Conservation (phyloP, 1,284 basidiomycete species). For the Anthracocystis setariae region DNA sequence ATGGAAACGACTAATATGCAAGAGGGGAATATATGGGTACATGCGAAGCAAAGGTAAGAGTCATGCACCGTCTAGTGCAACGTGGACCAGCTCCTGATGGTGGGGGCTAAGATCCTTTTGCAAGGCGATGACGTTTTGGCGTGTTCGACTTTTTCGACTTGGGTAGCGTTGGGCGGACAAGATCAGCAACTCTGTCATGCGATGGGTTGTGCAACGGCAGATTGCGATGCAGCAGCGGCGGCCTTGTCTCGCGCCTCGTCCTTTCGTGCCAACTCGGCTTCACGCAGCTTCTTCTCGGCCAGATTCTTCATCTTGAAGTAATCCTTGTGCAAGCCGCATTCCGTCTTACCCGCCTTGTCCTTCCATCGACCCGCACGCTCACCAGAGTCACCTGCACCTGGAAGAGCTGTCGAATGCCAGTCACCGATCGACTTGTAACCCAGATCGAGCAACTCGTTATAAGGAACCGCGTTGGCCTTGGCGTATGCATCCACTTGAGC, state of each 20-base stretch:
- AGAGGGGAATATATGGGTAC: constrained; percentile 25
- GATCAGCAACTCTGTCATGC: background rate
- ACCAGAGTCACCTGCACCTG: constrained; percentile 71
- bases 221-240: constrained; percentile 10
- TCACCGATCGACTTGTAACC: constrained; percentile 96
- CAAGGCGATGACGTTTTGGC: too few relatives aligned
- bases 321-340: constrained; percentile 85
- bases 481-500: constrained; percentile 86
- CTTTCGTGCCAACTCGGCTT: constrained; percentile 59
- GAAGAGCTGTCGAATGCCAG: constrained; percentile 87
- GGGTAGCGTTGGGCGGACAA: too few relatives aligned
- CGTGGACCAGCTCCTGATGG: background rate
- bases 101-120: constrained; percentile 10
- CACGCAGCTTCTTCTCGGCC: constrained; percentile 61
- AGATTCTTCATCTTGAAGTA: constrained; percentile 65
- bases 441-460: constrained; percentile 86
- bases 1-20: constrained; percentile 8
- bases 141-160: background rate
- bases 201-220: constrained; percentile 3
- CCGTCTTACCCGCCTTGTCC: constrained; percentile 84
- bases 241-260: constrained; percentile 50
- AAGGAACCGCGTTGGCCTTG: constrained; percentile 83
- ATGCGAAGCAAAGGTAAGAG: constrained; percentile 17
- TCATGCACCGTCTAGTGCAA: background rate
- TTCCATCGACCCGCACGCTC: constrained; percentile 94